Evolutionary conservation across 2,329 filamentous ascomycete genomes (phyloP), one percentile per base, ranked within the genome.

Genomic region (Aspergillus tubingensis): DNA sequence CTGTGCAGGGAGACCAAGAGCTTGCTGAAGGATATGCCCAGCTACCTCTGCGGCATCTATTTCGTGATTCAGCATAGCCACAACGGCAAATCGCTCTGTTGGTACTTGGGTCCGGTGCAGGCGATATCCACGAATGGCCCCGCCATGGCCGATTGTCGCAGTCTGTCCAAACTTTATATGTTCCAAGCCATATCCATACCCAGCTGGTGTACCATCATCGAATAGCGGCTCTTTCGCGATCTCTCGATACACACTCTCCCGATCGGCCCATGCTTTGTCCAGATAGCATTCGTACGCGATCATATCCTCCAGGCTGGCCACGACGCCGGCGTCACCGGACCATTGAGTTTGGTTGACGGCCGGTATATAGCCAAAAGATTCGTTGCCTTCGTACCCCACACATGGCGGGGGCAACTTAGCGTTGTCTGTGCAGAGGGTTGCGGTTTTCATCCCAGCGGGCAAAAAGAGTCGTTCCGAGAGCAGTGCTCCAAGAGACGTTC

Each of bases 271-370:
- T 3, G 67, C 68, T 36, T 59, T 62, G 54, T 81, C 70, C 13
- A 81, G 63, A 62, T 74, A 77, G 61, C 74, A 71, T 62, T 81
- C 79, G 58, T 80, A 81, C 0, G 76, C 76, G 53, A 81, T 72
- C 79, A 81, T 81, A 62, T 81, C 79, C n/a, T 68, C 65, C 2
- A 81, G 72, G 5, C 78, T 77, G 52, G 77, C 79, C 3, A 76
- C 77, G 11, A 80, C 67, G 7, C 79, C 79, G 5, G 79, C 79
- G 67, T 81, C 79, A 3, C 78, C 79, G 17, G 78, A 73, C 79
- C 79, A 81, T 60, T 81, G 77, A 51, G 81, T 81, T 0, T 70
- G 70, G 56, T 81, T 81, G 11, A 69, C 56, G 3, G 73, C 77
- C 1, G 72, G 68, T 3, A 71, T 62, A 54, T 72, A 81, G 0